These are phyloP conservation scores for Rhizopogon vulgaris DNA, from an alignment of 768 basidiomycete genomes.

Conservation along the genomic window DNA sequence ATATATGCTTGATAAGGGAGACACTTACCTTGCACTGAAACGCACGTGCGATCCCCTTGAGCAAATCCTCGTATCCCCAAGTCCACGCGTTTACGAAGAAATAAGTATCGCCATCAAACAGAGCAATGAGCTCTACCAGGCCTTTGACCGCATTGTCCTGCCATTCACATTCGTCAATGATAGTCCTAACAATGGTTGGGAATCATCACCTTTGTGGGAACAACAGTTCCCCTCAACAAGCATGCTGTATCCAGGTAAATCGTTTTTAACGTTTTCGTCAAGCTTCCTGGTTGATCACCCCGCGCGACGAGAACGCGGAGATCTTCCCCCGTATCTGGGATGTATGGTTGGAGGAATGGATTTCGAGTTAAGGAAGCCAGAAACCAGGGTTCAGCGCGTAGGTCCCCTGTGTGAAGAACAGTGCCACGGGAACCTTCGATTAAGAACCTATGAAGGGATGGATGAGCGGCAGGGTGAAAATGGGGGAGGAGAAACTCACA, in stretches of 20 bases:
- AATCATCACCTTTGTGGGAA: constrained; percentile 54
- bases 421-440: constrained; percentile 66
- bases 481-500: constrained; percentile 42
- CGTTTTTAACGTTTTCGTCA: constrained; percentile 54
- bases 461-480: not conserved
- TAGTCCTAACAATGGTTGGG: constrained; percentile 3
- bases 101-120: constrained; percentile 56
- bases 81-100: constrained; percentile 96
- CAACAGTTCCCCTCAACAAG: constrained; percentile 42
- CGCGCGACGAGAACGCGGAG: constrained; percentile 20
- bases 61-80: constrained; percentile 91
- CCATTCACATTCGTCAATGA: not conserved
- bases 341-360: constrained; percentile 66
- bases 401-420: constrained; percentile 89
- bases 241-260: constrained; percentile 83
- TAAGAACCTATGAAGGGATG: constrained; percentile 58
- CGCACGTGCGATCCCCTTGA: constrained; percentile 64
- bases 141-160: constrained; percentile 65
- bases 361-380: constrained; percentile 62
- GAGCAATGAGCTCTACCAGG: constrained; percentile 60
- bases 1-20: not conserved
- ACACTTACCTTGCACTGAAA: constrained; percentile 55
- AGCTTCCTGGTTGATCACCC: constrained; percentile 17
- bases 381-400: constrained; percentile 83
- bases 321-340: constrained; percentile 32